These are phyloP conservation scores for Aspergillus pseudoglaucus DNA, from an alignment of 2,329 filamentous ascomycete genomes.

Conservation along the genomic window DNA sequence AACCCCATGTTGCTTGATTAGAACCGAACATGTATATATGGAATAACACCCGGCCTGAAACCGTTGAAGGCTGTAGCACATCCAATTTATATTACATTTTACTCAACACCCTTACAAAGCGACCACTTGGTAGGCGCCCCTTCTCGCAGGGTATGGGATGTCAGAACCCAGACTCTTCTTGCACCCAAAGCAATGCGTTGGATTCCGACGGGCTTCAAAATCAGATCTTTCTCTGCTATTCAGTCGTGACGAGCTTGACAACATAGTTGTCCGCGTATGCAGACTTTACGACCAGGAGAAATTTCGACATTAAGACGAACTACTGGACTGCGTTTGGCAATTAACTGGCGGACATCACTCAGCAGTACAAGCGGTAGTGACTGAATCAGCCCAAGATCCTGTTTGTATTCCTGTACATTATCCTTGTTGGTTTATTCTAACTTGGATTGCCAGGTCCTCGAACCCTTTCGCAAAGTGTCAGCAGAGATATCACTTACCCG, in stretches of 20 bases:
- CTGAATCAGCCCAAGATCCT: background rate
- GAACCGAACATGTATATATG: background rate
- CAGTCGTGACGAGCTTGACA: background rate
- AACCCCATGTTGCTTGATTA: background rate
- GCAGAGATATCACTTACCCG: background rate
- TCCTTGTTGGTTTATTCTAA: background rate
- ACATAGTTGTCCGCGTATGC: background rate
- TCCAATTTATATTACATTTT: background rate
- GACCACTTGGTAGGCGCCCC: background rate
- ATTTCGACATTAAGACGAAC: background rate
- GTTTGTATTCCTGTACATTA: background rate
- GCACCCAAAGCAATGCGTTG: background rate
- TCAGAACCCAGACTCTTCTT: background rate
- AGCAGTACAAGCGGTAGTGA: background rate
- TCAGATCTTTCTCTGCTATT: background rate
- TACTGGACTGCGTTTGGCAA: background rate
- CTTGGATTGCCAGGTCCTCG: background rate
- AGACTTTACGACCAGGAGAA: background rate
- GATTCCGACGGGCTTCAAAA: background rate
- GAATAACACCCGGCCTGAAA: background rate
- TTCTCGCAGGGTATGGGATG: background rate
- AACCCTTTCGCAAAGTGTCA: background rate
- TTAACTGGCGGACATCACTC: background rate
- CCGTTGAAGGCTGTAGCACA: background rate
- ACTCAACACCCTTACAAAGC: background rate